Conservation (phyloP, 768 basidiomycete species). For the Daedalea quercina region DNA sequence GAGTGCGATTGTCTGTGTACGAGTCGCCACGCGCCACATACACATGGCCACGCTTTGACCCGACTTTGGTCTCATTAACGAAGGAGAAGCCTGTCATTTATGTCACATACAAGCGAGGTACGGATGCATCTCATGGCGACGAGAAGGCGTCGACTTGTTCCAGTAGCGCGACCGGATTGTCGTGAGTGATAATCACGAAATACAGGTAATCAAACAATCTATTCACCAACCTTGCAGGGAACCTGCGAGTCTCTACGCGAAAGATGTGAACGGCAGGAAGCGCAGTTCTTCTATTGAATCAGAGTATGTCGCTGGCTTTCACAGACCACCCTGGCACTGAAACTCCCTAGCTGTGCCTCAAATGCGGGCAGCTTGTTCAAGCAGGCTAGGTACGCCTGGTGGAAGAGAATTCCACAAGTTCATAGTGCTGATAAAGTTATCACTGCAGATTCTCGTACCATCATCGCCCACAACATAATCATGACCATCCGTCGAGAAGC, state of each 20-base stretch:
- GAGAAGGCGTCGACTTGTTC: not conserved
- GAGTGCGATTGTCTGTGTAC: conserved; percentile 10
- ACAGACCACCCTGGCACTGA: not conserved
- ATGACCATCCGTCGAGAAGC: no score
- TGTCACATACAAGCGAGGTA: conserved; percentile 6
- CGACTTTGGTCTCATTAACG: not conserved
- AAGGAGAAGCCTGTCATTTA: conserved; percentile 4
- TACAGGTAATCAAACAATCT: no score
- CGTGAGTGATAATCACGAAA: not conserved
- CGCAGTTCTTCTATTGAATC: conserved; percentile 10
- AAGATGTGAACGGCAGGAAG: conserved; percentile 3
- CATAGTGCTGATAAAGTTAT: no score
- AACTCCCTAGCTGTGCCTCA: not conserved
- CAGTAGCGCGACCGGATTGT: not conserved
- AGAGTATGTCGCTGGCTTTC: conserved; percentile 6
- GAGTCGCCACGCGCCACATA: conserved; percentile 13
- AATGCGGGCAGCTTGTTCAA: conserved; percentile 11
- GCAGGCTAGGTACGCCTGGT: conserved; percentile 7
- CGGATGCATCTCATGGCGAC: not conserved
- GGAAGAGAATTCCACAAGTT: no score
- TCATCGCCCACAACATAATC: no score
- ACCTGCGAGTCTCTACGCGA: not conserved
- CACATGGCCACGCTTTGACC: conserved; percentile 14
- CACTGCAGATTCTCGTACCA: no score
- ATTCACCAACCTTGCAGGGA: not conserved